Conservation (phyloP, 345 rosid species). For the Noccaea caerulescens region DNA sequence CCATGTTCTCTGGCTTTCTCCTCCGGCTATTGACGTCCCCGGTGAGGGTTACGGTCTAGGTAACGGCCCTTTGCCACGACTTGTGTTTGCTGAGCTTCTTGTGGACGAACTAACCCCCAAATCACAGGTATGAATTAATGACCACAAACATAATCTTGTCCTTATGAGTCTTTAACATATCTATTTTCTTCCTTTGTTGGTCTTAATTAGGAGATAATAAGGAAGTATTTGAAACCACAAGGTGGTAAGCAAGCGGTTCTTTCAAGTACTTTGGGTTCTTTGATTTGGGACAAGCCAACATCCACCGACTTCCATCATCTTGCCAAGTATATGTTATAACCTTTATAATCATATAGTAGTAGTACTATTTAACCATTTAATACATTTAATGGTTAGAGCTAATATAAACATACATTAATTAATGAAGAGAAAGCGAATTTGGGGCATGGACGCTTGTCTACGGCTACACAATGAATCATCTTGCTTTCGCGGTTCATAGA, state of each 20-base stretch:
- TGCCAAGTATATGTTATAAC: constrained; percentile 56
- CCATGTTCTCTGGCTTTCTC: constrained; percentile 81
- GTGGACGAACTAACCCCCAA: constrained; percentile 70
- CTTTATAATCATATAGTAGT: background rate
- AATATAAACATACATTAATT: background rate
- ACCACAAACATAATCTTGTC: background rate
- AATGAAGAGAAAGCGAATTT: constrained; percentile 80
- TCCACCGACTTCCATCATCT: constrained; percentile 72
- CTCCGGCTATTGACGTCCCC: constrained; percentile 50
- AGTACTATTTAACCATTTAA: no score
- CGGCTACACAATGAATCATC: constrained; percentile 92
- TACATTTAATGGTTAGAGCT: background rate
- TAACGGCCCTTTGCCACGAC: constrained; percentile 77
- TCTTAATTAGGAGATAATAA: constrained; percentile 66
- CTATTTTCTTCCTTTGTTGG: background rate
- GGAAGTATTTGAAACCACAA: constrained; percentile 60
- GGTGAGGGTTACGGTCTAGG: constrained; percentile 53
- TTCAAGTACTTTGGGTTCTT: constrained; percentile 76
- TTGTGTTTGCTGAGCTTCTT: constrained; percentile 84
- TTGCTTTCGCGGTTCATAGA: constrained; percentile 75
- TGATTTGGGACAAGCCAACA: constrained; percentile 82
- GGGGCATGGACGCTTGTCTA: constrained; percentile 93
- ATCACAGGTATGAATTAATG: constrained; percentile 58
- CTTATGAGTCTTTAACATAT: constrained; percentile 10
- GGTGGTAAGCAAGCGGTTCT: constrained; percentile 68